phyloP scores from a whole-genome alignment of 441 rosid genomes.

The Syzygium syzygioides region DNA sequence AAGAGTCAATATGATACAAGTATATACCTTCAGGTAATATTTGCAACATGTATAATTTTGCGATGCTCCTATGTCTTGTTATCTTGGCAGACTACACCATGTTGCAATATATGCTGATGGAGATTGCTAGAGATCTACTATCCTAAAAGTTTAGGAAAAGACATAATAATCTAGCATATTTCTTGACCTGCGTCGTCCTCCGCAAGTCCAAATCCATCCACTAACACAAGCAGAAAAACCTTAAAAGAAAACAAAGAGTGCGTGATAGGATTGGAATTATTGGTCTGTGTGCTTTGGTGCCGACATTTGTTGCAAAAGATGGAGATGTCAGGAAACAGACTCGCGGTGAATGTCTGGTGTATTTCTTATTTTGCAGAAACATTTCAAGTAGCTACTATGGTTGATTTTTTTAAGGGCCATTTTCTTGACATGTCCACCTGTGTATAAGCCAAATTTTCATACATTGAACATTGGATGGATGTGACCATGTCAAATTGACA shows the following conservation, averaged over 20 bases:
- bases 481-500: not conserved
- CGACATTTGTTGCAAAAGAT: not conserved
- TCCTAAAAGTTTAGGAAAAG: not conserved
- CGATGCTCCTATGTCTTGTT: not conserved
- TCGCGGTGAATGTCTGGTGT: not conserved
- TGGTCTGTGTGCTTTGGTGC: not conserved
- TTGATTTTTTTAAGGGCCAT: not conserved
- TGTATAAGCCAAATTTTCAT: not conserved
- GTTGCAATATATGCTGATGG: not conserved
- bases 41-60: not conserved
- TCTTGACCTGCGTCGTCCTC: not conserved
- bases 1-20: constrained; percentile 98
- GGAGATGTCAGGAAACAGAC: not conserved
- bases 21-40: constrained; percentile 88
- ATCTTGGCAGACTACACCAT: not conserved
- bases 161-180: not conserved
- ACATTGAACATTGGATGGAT: not conserved
- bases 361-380: not conserved
- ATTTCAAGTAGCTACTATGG: not conserved
- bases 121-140: not conserved
- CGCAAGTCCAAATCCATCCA: not conserved
- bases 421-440: not conserved
- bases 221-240: not conserved
- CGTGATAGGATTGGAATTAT: not conserved
- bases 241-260: not conserved